Evolutionary conservation across 129 eudicot species (phyloP).

Genomic region (Calendula officinalis): DNA sequence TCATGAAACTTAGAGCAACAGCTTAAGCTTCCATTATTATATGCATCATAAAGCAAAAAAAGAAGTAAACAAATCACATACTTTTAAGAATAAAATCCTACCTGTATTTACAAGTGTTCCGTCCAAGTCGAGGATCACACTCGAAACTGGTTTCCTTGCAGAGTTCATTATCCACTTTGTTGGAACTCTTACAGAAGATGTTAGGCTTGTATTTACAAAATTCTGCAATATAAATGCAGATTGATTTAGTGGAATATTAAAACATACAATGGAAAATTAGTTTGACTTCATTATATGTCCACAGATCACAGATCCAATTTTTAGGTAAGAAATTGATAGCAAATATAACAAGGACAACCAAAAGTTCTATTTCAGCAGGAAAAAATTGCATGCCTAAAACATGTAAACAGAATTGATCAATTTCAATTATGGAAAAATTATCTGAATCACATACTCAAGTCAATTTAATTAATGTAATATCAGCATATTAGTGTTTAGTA

Average conservation of each 20-base stretch:
- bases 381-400: too few species aligned
- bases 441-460: too few species aligned
- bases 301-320: not conserved
- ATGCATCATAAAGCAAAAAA: constrained; percentile 5
- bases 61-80: constrained; percentile 2
- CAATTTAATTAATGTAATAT: too few species aligned
- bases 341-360: too few species aligned
- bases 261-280: too few species aligned
- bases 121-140: constrained; percentile 93
- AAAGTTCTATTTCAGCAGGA: too few species aligned
- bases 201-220: constrained; percentile 19
- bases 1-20: not conserved
- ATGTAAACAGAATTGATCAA: too few species aligned
- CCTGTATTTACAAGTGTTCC: constrained; percentile 96
- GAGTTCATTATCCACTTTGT: constrained; percentile 36
- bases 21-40: not conserved
- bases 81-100: constrained; percentile 8
- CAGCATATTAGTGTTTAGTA: too few species aligned
- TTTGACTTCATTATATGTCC: too few species aligned
- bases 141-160: constrained; percentile 58
- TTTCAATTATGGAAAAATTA: too few species aligned
- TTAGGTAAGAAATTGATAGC: too few species aligned
- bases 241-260: too few species aligned
- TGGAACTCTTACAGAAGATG: constrained; percentile 16
- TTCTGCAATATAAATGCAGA: constrained; percentile 28